Conservation (phyloP, 352 stramenopile species). For the Globisporangium nagaii region DNA sequence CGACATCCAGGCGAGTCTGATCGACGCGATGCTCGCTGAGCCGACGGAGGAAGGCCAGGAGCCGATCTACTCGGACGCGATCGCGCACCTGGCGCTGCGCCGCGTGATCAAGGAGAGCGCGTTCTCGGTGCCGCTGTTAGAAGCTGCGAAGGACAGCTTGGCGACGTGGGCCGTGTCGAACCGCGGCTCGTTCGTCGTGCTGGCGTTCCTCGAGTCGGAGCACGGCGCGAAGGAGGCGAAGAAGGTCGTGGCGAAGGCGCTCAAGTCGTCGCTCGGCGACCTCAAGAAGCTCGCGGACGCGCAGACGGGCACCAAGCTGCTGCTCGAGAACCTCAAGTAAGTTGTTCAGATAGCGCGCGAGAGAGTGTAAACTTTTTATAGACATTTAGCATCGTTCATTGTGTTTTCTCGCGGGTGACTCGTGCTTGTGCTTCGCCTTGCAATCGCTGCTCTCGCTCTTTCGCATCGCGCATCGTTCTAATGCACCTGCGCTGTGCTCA, state of each 20-base stretch:
- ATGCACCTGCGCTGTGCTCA: no score
- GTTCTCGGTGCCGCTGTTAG: slow-evolving; percentile 47
- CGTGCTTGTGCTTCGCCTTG: slow-evolving; percentile 3
- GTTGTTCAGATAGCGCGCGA: no score
- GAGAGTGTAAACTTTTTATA: slow-evolving; percentile 15
- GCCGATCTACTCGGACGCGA: slow-evolving; percentile 64
- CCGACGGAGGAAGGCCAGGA: slow-evolving; percentile 31
- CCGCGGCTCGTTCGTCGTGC: slow-evolving; percentile 79
- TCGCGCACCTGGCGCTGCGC: slow-evolving; percentile 67
- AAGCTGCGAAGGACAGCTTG: slow-evolving; percentile 39
- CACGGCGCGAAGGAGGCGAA: slow-evolving; percentile 39
- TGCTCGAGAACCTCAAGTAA: slow-evolving; percentile 82
- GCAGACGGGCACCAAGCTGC: slow-evolving; percentile 78
- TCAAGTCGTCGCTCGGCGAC: slow-evolving; percentile 49
- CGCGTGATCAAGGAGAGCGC: slow-evolving; percentile 74
- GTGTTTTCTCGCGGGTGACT: slow-evolving; percentile 16
- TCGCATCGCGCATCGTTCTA: no score
- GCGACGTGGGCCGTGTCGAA: slow-evolving; percentile 58
- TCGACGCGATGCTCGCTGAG: slow-evolving; percentile 37
- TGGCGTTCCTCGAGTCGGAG: slow-evolving; percentile 72
- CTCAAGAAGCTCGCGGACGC: slow-evolving; percentile 50
- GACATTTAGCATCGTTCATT: slow-evolving; percentile 11
- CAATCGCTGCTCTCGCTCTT: no score
- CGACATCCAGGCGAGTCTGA: slow-evolving; percentile 42
- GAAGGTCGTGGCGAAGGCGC: slow-evolving; percentile 50